Evolutionary conservation across 2,329 filamentous ascomycete species (phyloP).

Genomic region (Polychaeton citri): DNA sequence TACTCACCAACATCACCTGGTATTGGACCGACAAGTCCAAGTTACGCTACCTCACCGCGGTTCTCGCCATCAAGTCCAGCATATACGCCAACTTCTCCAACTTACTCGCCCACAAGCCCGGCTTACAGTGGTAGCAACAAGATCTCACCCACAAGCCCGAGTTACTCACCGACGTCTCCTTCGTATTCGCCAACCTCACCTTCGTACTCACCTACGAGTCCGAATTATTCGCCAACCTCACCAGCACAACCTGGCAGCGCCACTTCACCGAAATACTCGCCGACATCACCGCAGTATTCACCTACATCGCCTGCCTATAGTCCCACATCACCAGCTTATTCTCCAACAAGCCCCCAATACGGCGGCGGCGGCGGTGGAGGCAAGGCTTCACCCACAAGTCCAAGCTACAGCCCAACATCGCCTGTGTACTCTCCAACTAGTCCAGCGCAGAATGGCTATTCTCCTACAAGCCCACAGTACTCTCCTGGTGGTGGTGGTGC

Average conservation of each 20-base stretch:
- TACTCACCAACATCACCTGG: slow-evolving; percentile 30
- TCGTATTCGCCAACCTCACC: slow-evolving; percentile 49
- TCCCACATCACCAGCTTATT: slow-evolving; percentile 45
- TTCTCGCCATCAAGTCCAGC: slow-evolving; percentile 42
- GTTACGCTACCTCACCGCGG: slow-evolving; percentile 38
- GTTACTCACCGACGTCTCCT: slow-evolving; percentile 67
- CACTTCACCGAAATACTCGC: slow-evolving; percentile 39
- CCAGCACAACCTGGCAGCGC: slow-evolving; percentile 18
- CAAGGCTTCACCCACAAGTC: slow-evolving; percentile 29
- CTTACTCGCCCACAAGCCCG: slow-evolving; percentile 23
- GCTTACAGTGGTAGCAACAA: slow-evolving; percentile 14
- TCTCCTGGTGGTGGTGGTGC: not conserved
- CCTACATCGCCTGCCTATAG: slow-evolving; percentile 49
- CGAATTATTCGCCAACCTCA: slow-evolving; percentile 33
- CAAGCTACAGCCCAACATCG: slow-evolving; percentile 41
- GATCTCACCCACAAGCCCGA: slow-evolving; percentile 38
- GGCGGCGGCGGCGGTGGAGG: slow-evolving; percentile 32
- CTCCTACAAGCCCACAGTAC: slow-evolving; percentile 15
- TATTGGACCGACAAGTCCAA: slow-evolving; percentile 38
- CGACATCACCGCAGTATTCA: slow-evolving; percentile 34
- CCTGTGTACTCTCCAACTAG: slow-evolving; percentile 45
- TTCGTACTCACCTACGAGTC: slow-evolving; percentile 55
- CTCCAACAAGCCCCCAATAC: slow-evolving; percentile 36
- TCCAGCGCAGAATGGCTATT: slow-evolving; percentile 22
- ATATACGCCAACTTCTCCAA: slow-evolving; percentile 29